phyloP scores from a whole-genome alignment of 2,329 filamentous ascomycete species.

The Podosphaera fusca region DNA sequence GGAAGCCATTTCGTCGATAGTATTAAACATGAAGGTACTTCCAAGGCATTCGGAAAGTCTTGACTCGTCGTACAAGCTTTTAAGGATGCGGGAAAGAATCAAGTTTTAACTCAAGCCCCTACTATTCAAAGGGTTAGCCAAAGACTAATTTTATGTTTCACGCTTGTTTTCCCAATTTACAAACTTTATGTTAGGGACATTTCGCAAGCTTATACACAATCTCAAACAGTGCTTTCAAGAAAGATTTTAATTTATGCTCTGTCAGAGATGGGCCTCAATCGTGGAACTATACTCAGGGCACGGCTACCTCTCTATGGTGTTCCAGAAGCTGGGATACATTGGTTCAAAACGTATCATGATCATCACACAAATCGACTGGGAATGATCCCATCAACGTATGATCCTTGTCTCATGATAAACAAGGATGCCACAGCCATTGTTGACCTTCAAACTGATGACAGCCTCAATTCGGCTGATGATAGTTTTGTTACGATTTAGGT shows the following conservation, averaged over 20 bases:
- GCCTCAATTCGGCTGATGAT: no score
- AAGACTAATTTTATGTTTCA: not conserved
- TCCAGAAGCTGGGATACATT: no score
- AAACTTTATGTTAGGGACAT: not conserved
- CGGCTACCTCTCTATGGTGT: no score
- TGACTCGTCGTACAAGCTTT: not conserved
- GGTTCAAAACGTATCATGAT: no score
- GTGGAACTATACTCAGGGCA: not conserved
- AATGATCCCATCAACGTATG: no score
- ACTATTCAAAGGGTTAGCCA: not conserved
- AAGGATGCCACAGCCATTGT: no score
- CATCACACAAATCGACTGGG: no score
- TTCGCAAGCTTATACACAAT: not conserved
- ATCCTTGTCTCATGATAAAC: no score
- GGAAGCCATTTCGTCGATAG: not conserved
- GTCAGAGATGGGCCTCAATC: not conserved
- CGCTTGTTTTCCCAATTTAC: not conserved
- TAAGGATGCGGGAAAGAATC: not conserved
- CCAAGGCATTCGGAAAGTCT: not conserved
- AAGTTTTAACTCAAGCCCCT: not conserved
- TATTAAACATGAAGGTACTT: not conserved
- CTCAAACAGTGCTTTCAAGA: not conserved
- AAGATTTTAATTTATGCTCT: not conserved
- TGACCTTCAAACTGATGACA: no score
- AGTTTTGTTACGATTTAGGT: no score